Evolutionary conservation across 495 filamentous ascomycete species (phyloP), one percentile per base, ranked within the genome.

Genomic region (Hypoxylon trugodes): DNA sequence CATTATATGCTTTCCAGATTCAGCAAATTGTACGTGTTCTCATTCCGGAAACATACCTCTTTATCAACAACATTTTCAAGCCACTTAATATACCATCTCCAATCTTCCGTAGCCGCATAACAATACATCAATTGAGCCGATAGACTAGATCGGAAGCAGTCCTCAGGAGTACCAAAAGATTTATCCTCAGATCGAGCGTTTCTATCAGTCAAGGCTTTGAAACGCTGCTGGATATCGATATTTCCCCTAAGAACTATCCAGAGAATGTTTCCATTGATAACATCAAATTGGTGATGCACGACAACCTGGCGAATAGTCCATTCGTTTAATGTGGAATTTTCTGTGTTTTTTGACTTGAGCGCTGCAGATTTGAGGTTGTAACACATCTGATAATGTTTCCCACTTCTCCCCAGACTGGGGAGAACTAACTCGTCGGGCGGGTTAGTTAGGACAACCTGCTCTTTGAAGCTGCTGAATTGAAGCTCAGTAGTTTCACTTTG

Each of bases 221-320:
- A 66, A 8, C 73, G 51, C 16, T 78, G 59, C 33, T 74, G 54
- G 21, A 80, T 65, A 26, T 75, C 70, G 8, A 35, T 50, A 15
- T 66, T 59, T 18, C 66, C 77, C 53, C 77, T 75, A 1, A 73
- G 59, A 1, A 74, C 72, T 18, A 79, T 72, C 77, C 79, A 81
- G 7, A 78, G 32, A 3, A 73, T 61, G 5, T 66, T 69, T 4
- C 75, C 77, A 8, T 56, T 68, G 10, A 68, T 54, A 26, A 79
- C 53, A 52, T 82, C 80, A 61, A 80, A 80, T 37, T 74, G 74
- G 51, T 82, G 78, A 55, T 80, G 74, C n/a, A 81, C 55, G 0
- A 72, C 74, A 1, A 69, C 71, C 42, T 77, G 77, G 5, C 77
- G 74, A 22, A 82, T 80, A 0, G 74, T 75, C 79, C 79, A 81